These are phyloP conservation scores for Mallotus japonicus DNA, from an alignment of 441 rosid genomes.

Conservation along the genomic window DNA sequence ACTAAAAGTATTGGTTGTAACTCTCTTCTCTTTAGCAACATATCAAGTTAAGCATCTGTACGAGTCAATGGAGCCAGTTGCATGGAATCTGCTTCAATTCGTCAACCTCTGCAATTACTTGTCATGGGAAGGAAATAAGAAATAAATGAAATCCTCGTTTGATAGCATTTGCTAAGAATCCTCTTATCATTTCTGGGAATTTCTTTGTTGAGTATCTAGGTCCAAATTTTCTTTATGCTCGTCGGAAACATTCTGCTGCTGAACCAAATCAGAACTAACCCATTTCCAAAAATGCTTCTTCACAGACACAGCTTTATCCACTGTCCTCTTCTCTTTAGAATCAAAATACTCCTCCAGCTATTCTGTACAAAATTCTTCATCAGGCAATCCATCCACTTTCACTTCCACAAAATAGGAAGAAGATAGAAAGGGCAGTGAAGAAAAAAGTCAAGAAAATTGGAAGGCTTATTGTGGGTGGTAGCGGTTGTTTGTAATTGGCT, in stretches of 20 bases:
- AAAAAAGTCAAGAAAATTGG: slow-evolving; percentile 46
- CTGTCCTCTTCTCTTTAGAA: slow-evolving; percentile 34
- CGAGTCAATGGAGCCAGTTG: background rate
- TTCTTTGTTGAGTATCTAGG: slow-evolving; percentile 9
- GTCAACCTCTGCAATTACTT: slow-evolving; percentile 21
- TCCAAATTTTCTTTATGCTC: slow-evolving; percentile 26
- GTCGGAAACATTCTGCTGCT: slow-evolving; percentile 22
- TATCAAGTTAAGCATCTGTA: slow-evolving; percentile 4
- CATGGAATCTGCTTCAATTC: slow-evolving; percentile 4
- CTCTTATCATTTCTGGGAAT: slow-evolving; percentile 17
- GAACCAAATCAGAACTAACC: slow-evolving; percentile 59
- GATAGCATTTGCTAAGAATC: slow-evolving; percentile 3
- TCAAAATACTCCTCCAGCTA: slow-evolving; percentile 60
- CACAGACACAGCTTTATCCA: slow-evolving; percentile 62
- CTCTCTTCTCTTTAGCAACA: slow-evolving; percentile 19
- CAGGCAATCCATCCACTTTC: slow-evolving; percentile 75
- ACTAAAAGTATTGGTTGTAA: slow-evolving; percentile 15
- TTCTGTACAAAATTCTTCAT: slow-evolving; percentile 71
- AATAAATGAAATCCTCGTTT: background rate
- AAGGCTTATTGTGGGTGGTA: slow-evolving; percentile 19
- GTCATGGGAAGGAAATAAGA: background rate
- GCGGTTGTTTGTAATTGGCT: slow-evolving; percentile 12
- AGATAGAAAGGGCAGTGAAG: slow-evolving; percentile 53
- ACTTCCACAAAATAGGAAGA: slow-evolving; percentile 70
- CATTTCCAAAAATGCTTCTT: slow-evolving; percentile 84